Evolutionary conservation across 257 asterid species (phyloP).

Genomic region (Anisodus acutangulus): DNA sequence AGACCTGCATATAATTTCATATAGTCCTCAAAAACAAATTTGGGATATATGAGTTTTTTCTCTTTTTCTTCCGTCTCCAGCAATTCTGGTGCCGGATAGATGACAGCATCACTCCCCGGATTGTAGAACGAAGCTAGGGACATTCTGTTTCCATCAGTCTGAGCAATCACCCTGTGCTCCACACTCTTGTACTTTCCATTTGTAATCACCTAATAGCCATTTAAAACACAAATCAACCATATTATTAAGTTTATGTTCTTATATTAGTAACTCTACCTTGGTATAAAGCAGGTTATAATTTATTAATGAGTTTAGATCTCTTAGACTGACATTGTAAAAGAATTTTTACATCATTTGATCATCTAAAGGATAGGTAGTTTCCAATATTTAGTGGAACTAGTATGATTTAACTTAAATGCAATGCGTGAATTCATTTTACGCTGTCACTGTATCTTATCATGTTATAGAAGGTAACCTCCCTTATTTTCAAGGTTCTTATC

Average conservation of each 20-base stretch:
- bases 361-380: not conserved
- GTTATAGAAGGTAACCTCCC: not conserved
- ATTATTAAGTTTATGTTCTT: not conserved
- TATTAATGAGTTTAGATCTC: not conserved
- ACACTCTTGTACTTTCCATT: constrained; percentile 77
- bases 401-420: not conserved
- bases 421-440: not conserved
- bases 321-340: not conserved
- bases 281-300: not conserved
- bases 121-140: constrained; percentile 73
- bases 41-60: constrained; percentile 52
- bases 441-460: not conserved
- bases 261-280: not conserved
- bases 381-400: not conserved
- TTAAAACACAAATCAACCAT: not conserved
- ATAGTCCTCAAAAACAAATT: constrained; percentile 76
- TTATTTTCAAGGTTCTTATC: not conserved
- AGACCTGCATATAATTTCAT: constrained; percentile 72
- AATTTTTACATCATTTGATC: not conserved
- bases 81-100: constrained; percentile 61
- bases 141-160: constrained; percentile 63
- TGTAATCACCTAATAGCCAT: constrained; percentile 52
- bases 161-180: constrained; percentile 64
- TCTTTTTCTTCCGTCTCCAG: constrained; percentile 51
- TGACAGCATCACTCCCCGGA: constrained; percentile 69